Percentiles rank a stretch among this genome's conserved stretches.
Evolutionary conservation across 176 grass and related monocot species (phyloP).

Genomic region (Aegilops bicornis): DNA sequence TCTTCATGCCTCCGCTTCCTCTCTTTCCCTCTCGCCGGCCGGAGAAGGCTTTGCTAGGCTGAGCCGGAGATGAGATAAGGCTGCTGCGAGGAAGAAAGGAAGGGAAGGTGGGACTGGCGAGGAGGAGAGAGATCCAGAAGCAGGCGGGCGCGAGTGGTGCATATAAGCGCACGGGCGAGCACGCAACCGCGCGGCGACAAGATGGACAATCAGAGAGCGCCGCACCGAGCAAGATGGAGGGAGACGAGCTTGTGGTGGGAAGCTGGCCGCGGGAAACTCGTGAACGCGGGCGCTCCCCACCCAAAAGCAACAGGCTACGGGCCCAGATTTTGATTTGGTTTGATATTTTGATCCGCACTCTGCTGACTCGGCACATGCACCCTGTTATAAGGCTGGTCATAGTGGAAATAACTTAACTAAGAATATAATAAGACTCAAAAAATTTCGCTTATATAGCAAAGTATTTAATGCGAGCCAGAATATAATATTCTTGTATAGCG

Average conservation of each 20-base stretch:
- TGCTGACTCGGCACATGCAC: neutral
- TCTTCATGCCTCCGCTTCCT: slow-evolving; percentile 50
- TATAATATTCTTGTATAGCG: too few relatives aligned
- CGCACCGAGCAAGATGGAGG: neutral
- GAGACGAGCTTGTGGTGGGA: slow-evolving; percentile 42
- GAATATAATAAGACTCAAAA: too few relatives aligned
- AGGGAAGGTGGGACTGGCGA: neutral
- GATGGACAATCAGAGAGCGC: slow-evolving; percentile 4
- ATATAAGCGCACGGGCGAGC: slow-evolving; percentile 36
- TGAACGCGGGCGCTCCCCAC: slow-evolving; percentile 5
- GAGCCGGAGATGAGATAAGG: slow-evolving; percentile 30
- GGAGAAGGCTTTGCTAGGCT: neutral
- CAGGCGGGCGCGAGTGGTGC: slow-evolving; percentile 23
- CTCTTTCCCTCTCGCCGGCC: neutral
- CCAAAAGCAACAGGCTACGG: neutral
- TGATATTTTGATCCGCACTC: neutral
- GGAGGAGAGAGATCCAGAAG: neutral
- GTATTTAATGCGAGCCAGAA: too few relatives aligned
- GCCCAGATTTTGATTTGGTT: slow-evolving; percentile 32
- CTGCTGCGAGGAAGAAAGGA: too few relatives aligned
- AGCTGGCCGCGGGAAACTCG: slow-evolving; percentile 13
- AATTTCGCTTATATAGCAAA: too few relatives aligned
- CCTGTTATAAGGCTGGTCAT: too few relatives aligned
- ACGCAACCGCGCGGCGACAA: slow-evolving; percentile 8
- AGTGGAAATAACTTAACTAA: too few relatives aligned